Evolutionary conservation across 176 grass and related monocot genomes (phyloP).

Genomic region (Raddia distichophylla): DNA sequence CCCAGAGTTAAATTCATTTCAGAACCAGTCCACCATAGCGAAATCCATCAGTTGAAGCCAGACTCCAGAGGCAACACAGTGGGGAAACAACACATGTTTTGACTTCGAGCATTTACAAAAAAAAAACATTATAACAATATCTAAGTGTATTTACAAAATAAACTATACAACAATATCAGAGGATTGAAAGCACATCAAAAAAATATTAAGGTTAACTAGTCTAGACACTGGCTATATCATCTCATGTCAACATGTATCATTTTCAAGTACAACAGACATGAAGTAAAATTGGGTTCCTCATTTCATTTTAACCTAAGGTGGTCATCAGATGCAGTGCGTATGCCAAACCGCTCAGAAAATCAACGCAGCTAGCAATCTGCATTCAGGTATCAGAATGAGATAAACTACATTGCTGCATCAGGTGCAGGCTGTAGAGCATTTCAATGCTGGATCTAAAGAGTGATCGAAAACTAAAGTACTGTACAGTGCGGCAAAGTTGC

Average conservation of each 20-base stretch:
- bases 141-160: not conserved
- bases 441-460: slow-evolving; percentile 18
- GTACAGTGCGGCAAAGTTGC: slow-evolving; percentile 46
- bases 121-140: too few species aligned
- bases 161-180: not conserved
- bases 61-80: not conserved
- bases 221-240: not conserved
- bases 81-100: not conserved
- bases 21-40: too few species aligned
- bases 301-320: slow-evolving; percentile 1
- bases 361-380: slow-evolving; percentile 33
- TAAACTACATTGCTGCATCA: slow-evolving; percentile 27
- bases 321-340: not conserved
- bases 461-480: slow-evolving; percentile 38
- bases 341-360: slow-evolving; percentile 19
- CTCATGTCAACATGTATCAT: not conserved
- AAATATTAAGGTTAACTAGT: not conserved
- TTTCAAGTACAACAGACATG: not conserved
- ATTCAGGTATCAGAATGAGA: not conserved
- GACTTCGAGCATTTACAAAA: not conserved
- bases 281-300: not conserved
- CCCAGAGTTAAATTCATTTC: too few species aligned
- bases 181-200: not conserved
- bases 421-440: slow-evolving; percentile 35
- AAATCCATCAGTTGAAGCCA: not conserved